Conservation (phyloP, 108 stramenopile genomes). For the Nitzschia palea region DNA sequence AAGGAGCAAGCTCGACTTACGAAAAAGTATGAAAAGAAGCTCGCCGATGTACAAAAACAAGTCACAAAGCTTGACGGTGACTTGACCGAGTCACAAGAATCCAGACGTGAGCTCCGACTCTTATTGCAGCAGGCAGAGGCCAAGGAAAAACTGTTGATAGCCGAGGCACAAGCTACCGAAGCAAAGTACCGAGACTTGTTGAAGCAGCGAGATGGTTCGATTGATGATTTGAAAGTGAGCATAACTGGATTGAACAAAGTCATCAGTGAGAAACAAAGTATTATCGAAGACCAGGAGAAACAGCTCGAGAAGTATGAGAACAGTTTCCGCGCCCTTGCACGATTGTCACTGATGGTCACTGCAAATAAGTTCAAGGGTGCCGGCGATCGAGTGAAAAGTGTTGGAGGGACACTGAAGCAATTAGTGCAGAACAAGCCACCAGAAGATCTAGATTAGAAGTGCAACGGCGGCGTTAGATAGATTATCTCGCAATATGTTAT, state of each 20-base stretch:
- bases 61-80: conserved; percentile 27
- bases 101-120: conserved; percentile 9
- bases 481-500: no score
- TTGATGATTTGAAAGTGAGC: conserved; percentile 22
- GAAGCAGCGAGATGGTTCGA: conserved; percentile 23
- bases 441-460: not conserved
- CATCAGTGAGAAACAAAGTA: conserved; percentile 25
- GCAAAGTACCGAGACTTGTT: conserved; percentile 21
- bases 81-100: conserved; percentile 10
- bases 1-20: conserved; percentile 36
- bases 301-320: conserved; percentile 33
- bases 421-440: conserved; percentile 15
- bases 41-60: conserved; percentile 22
- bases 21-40: conserved; percentile 37
- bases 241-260: conserved; percentile 18
- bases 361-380: conserved; percentile 25
- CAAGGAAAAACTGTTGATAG: conserved; percentile 13
- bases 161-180: conserved; percentile 21
- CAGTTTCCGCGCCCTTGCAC: conserved; percentile 37
- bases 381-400: conserved; percentile 7
- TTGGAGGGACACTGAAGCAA: conserved; percentile 10
- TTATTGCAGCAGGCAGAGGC: not conserved
- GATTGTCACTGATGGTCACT: conserved; percentile 25
- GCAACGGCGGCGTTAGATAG: not conserved
- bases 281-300: conserved; percentile 27